Conservation (phyloP, 1,139 yeast species). For the Yarrowia galli region DNA sequence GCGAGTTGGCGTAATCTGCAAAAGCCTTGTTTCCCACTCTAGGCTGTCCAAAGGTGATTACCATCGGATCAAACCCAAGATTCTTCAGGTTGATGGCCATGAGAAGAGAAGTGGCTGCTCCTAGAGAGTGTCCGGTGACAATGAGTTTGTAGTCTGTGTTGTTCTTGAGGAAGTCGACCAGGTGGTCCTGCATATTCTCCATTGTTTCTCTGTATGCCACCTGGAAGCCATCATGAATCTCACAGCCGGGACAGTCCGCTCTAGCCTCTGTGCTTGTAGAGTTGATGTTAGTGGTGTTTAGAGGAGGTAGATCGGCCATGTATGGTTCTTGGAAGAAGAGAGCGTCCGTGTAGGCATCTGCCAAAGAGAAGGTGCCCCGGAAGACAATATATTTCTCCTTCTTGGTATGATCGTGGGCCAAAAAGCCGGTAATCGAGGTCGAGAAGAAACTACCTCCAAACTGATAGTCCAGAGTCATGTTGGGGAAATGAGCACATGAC, state of each 20-base stretch:
- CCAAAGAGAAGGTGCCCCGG: constrained; percentile 15
- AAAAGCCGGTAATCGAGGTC: constrained; percentile 10
- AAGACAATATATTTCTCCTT: constrained; percentile 19
- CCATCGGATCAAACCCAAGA: constrained; percentile 60
- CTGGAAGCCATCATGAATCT: constrained; percentile 43
- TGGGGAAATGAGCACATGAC: constrained; percentile 7
- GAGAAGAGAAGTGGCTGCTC: constrained; percentile 72
- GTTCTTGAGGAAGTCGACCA: constrained; percentile 46
- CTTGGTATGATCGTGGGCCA: constrained; percentile 14
- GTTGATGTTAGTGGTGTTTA: constrained; percentile 5
- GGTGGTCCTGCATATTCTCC: constrained; percentile 41
- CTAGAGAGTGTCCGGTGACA: constrained; percentile 74
- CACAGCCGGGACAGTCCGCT: constrained; percentile 3
- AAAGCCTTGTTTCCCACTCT: constrained; percentile 63
- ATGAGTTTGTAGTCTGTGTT: constrained; percentile 60
- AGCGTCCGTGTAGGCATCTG: constrained; percentile 19
- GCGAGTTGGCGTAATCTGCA: constrained; percentile 59
- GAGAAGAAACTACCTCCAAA: constrained; percentile 25
- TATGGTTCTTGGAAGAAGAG: constrained; percentile 1
- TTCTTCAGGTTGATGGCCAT: constrained; percentile 65
- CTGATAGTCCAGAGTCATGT: background rate
- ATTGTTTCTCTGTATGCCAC: constrained; percentile 53
- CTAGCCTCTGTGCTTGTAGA: background rate
- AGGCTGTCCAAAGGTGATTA: constrained; percentile 68
- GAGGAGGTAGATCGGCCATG: constrained; percentile 12